Evolutionary conservation across 768 basidiomycete species (phyloP).

Genomic region (Aureoboletus auriporus): DNA sequence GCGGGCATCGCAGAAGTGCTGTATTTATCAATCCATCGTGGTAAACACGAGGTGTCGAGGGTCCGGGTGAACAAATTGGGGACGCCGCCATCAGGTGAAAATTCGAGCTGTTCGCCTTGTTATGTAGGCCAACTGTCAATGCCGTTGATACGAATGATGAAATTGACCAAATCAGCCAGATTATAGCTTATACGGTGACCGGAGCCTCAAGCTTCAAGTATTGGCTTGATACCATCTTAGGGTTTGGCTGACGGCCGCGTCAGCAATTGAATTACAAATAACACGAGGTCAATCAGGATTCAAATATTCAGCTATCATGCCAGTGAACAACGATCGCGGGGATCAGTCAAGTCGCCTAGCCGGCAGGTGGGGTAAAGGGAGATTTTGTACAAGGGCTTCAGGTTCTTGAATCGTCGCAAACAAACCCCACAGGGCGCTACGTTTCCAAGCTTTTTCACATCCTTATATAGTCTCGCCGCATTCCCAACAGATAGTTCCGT

Average conservation of each 20-base stretch:
- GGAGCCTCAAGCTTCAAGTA: neutral
- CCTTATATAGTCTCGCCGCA: conserved; percentile 3
- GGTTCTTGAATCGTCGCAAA: conserved; percentile 6
- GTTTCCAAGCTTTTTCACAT: conserved; percentile 7
- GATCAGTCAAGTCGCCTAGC: conserved; percentile 18
- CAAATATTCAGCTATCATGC: neutral
- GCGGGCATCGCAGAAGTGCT: conserved; percentile 21
- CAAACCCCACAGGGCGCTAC: conserved; percentile 10
- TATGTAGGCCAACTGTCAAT: conserved; percentile 1
- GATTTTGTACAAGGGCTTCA: conserved; percentile 11
- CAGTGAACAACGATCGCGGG: conserved; percentile 10
- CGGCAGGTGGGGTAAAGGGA: conserved; percentile 7
- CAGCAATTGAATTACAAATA: conserved; percentile 7
- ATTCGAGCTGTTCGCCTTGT: conserved; percentile 10
- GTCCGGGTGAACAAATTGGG: conserved; percentile 14
- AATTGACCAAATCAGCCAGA: conserved; percentile 1
- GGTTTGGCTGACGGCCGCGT: conserved; percentile 6
- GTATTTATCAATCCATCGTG: conserved; percentile 26
- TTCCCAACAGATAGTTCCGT: neutral
- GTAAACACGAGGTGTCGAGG: conserved; percentile 28
- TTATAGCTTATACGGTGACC: neutral
- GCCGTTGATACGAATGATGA: conserved; percentile 7
- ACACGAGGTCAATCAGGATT: conserved; percentile 20
- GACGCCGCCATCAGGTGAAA: conserved; percentile 6
- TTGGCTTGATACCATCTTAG: conserved; percentile 12